Base-by-base conservation (phyloP, 2,329 filamentous ascomycete species). In the Sclerotinia nivalis region DNA sequence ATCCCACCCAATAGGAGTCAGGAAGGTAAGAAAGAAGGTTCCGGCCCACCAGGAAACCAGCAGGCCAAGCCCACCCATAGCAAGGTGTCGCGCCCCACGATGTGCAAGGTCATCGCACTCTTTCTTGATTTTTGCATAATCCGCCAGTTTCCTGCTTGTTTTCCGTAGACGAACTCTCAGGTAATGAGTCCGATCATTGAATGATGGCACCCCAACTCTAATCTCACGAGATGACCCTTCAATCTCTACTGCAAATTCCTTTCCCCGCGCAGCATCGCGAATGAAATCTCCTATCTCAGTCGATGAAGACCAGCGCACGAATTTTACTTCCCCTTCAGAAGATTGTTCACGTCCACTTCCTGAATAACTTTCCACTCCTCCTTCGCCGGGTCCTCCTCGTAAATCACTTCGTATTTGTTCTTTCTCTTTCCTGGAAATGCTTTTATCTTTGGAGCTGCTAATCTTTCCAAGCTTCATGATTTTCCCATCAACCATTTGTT, bases 221-320 rank as follows among this genome's bases (percentile, higher is more conserved):
- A 97, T 90, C 74, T 93, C 88, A 1, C 84, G 79, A 0, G 84
- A 82, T 0, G 84, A 84, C 0, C 92, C 92, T 77, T 96, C 91
- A 69, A 97, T 92, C 67, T 91, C 88, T 56, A 97, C 89, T 4
- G 91, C 88, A 77, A 97, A 97, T 77, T 97, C 93, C 68, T 92
- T 88, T 0, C 92, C 92, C 4, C 92, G 85, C 0, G 93, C 92
- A 0, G 94, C 93, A 78, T 97, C 94, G 12, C 93, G 89, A 73
- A 97, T 96, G 77, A 97, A 97, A 81, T 97, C 94, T 13, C 94
- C 94, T 45, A 97, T 91, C 78, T 97, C 94, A 0, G 94, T 97
- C 43, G 90, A 92, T 55, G 89, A 88, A 58, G 91, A 93, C 94
- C 94, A 97, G 43, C 93, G 89, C 2, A 97, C 92, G 82, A 95